phyloP scores from a whole-genome alignment of 306 rosid species.

The Oemleria cerasiformis region DNA sequence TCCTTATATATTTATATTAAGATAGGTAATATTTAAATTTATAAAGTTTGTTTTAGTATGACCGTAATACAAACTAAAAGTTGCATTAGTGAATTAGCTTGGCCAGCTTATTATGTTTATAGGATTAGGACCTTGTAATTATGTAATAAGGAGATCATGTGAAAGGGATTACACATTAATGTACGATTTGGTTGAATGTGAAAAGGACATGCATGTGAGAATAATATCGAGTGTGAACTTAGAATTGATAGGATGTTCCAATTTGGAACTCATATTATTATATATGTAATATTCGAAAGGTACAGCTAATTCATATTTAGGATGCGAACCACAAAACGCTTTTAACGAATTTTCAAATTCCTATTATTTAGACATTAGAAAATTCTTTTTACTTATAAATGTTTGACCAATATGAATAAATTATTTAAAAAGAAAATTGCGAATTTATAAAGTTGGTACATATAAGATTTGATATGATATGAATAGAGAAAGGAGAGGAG shows the following conservation, averaged over 20 bases:
- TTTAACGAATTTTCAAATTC: too few species aligned
- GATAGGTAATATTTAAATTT: neutral
- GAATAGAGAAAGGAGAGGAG: neutral
- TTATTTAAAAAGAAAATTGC: too few species aligned
- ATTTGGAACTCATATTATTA: too few species aligned
- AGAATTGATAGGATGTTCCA: too few species aligned
- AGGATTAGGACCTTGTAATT: too few species aligned
- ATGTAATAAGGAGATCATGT: neutral
- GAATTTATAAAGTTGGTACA: too few species aligned
- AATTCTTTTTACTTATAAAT: too few species aligned
- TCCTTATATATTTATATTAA: neutral
- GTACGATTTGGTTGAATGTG: slow-evolving; percentile 2
- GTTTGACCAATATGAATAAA: too few species aligned
- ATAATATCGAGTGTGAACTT: neutral
- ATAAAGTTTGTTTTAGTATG: neutral
- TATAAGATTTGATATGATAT: neutral
- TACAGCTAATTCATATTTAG: too few species aligned
- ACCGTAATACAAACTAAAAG: neutral
- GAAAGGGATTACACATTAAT: neutral
- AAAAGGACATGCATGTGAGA: slow-evolving; percentile 8
- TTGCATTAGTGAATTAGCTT: neutral
- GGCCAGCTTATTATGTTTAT: neutral
- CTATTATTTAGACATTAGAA: too few species aligned
- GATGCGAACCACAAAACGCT: too few species aligned
- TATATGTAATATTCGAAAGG: too few species aligned